Conservation (phyloP, 345 rosid genomes). For the Microthlaspi erraticum region DNA sequence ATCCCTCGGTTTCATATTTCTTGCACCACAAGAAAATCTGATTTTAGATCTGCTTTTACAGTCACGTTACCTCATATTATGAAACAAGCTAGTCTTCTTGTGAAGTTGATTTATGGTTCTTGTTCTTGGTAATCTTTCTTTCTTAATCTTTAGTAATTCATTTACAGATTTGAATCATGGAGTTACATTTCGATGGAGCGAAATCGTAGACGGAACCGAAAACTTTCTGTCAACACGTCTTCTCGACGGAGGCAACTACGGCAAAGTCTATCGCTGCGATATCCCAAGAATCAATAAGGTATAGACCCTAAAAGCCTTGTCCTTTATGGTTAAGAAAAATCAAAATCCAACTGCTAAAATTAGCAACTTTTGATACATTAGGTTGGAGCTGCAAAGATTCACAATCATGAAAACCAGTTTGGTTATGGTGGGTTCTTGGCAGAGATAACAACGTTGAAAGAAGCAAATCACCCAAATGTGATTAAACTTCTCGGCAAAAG, state of each 20-base stretch:
- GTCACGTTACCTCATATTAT: neutral
- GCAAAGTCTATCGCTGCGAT: constrained; percentile 7
- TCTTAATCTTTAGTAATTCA: too few relatives aligned
- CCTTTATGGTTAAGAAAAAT: neutral
- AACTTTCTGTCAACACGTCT: neutral
- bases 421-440: constrained; percentile 69
- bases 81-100: neutral
- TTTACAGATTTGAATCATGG: too few relatives aligned
- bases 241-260: neutral
- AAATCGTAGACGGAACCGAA: neutral
- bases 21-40: too few relatives aligned
- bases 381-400: constrained; percentile 80
- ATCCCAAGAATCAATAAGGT: neutral
- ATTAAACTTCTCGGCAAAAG: constrained; percentile 69
- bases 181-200: neutral
- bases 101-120: neutral
- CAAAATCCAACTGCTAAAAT: neutral
- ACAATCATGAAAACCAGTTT: constrained; percentile 52
- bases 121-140: neutral
- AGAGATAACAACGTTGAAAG: constrained; percentile 61
- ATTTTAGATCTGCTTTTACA: neutral
- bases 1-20: neutral
- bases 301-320: constrained; percentile 2
- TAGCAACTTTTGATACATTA: constrained; percentile 17
- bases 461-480: constrained; percentile 66